A percentile compares a stretch with the other conserved stretches of the same genome.
Conservation (phyloP, 2,329 filamentous ascomycete species). For the Cladosporium colombiae region DNA sequence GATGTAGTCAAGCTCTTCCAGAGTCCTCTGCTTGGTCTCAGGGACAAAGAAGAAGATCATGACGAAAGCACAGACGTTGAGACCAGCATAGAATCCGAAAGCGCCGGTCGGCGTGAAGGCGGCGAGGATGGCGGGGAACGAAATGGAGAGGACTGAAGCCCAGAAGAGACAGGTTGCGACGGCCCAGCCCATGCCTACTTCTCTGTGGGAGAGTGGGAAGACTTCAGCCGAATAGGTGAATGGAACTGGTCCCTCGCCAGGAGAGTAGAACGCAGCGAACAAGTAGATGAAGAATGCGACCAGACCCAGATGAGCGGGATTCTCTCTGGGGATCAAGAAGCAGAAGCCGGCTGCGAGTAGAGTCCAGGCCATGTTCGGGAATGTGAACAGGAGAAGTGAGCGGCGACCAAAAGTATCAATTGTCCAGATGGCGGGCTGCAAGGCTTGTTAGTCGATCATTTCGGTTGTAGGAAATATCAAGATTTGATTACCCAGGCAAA, state of each 20-base stretch:
- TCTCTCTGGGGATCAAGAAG: conserved; percentile 37
- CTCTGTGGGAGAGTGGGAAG: conserved; percentile 37
- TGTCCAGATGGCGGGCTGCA: conserved; percentile 34
- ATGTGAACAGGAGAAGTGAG: conserved; percentile 43
- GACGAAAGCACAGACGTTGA: conserved; percentile 57
- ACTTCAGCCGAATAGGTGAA: conserved; percentile 39
- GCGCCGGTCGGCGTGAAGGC: conserved; percentile 44
- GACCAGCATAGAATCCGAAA: conserved; percentile 58
- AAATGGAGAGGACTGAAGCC: conserved; percentile 53
- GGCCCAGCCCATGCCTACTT: conserved; percentile 34
- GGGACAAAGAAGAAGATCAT: conserved; percentile 53
- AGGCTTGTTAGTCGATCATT: not conserved
- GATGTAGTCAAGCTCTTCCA: conserved; percentile 53
- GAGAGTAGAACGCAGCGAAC: conserved; percentile 30
- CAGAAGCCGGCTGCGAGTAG: conserved; percentile 50
- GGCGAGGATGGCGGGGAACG: conserved; percentile 50
- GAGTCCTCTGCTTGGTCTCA: conserved; percentile 52
- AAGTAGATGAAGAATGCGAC: conserved; percentile 36
- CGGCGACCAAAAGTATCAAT: conserved; percentile 42
- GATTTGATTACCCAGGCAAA: conserved; percentile 39
- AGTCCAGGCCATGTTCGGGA: conserved; percentile 45
- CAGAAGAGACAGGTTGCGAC: conserved; percentile 48
- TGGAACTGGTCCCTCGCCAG: conserved; percentile 33
- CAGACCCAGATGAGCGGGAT: conserved; percentile 29
- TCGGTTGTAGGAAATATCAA: no score